Conservation (phyloP, 768 basidiomycete genomes). For the Lactarius akahatsu region DNA sequence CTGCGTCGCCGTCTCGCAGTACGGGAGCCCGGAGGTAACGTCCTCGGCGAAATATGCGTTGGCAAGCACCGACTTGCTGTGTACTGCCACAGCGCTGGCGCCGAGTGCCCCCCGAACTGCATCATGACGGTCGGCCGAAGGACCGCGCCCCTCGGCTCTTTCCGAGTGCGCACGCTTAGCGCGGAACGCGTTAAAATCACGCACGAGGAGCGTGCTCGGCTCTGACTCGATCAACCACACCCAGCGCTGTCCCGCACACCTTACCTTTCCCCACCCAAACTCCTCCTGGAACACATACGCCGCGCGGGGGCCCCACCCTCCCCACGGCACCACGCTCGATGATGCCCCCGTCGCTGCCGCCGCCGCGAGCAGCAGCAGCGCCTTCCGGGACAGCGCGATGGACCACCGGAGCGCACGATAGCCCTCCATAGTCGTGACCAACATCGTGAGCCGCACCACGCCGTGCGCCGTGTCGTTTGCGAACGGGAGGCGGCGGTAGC, state of each 20-base stretch:
- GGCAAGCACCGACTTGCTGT: neutral
- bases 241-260: constrained; percentile 5
- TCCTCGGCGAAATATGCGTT: neutral
- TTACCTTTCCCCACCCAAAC: neutral
- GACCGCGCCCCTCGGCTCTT: neutral
- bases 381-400: neutral
- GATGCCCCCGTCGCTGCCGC: neutral
- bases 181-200: neutral
- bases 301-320: neutral
- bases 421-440: neutral
- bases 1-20: constrained; percentile 2
- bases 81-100: neutral
- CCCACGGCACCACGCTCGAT: neutral
- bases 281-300: neutral
- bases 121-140: neutral
- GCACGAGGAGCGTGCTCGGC: neutral
- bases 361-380: neutral
- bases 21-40: neutral
- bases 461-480: neutral
- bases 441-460: neutral
- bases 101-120: neutral
- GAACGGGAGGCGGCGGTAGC: neutral
- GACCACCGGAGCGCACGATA: neutral
- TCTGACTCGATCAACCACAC: neutral
- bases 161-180: neutral